Base-by-base conservation (phyloP, 345 rosid species). In the Gossypium arboreum region DNA sequence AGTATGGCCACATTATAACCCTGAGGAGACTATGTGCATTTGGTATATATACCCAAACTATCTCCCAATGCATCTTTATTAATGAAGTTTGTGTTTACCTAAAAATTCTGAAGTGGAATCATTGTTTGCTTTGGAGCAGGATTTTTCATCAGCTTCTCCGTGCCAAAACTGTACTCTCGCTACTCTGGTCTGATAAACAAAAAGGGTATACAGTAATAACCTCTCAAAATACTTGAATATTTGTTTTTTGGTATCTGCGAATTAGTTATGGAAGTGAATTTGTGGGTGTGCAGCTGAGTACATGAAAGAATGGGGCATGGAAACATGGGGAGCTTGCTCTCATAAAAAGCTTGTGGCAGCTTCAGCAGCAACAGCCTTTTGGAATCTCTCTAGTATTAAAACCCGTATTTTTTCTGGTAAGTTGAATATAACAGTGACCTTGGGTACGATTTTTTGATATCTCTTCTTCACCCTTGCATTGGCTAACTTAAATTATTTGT, bases 261-360 rank as follows among this genome's bases (percentile, higher is more conserved):
- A 80, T 69, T 27, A 56, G 58, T 80, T 50, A 76, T 61, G 67
- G 47, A 51, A 74, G 48, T 68, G 56, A 45, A 64, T 29, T 69
- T 62, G 63, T 62, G 63, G 12, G 54, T 48, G 27, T 77, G 81
- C 84, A 95, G 98, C 79, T 72, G 94, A 87, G 80, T 76, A 58
- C 61, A 76, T 78, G 72, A 88, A 81, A 79, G 57, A 68, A 76
- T 71, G 85, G 72, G 64, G 87, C 24, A 63, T 81, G 69, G 93
- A 89, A 81, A 83, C 90, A 11, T 92, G 97, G 98, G 86, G 83
- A 77, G 79, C 81, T 58, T 92, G 65, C 82, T 86, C 98, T 79
- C 98, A 87, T 83, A 92, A 92, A 85, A 95, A 95, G 86, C 55
- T 95, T 34, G 88, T 92, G 2, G 91, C 92, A 71, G 92, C 92